Evolutionary conservation across 78 protist genomes (phyloP), one percentile per base, ranked within the genome.

Genomic region (Emiliania huxleyi): DNA sequence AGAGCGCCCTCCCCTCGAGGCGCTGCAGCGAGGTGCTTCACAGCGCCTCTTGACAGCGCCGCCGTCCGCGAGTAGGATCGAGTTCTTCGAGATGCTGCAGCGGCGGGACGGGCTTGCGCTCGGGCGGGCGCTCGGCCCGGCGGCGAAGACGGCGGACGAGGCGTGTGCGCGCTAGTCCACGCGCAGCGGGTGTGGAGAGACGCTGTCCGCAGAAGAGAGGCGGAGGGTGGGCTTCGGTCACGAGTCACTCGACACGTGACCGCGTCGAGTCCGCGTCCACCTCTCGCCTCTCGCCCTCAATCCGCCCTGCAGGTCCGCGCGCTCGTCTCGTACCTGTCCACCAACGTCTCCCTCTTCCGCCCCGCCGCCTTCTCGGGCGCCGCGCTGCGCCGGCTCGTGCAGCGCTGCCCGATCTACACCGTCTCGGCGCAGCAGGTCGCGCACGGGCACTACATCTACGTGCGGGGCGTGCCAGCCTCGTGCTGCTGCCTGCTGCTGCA

Each of bases 401-500:
- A 42, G 8, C 87, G 87, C 5, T 42, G 49, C 18, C 29, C 44
- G 29, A 19, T 77, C 19, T 2, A 3, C 46, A 42, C 44, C 48
- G n/a, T 77, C n/a, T 1, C 45, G 29, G 44, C 46, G 15, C 2
- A 40, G 23, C 18, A 40, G 12, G 87, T 42, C 29, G 23, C 23
- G n/a, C 49, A 22, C 0, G 87, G 87, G 29, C 22, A 40, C 33
- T 75, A 4, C n/a, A 5, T 95, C 56, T 95, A 93, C 75, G 40
- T 26, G 19, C 87, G 93, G 42, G 96, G 96, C 77, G 69, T 69
- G 0, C 89, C 37, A 4, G 73, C 85, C 62, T 48, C 83, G 37
- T 91, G n/a, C 90, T 94, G 94, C 87, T 88, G 94, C 8, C 87
- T 95, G 3, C 84, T 95, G 1, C 77, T 95, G 11, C 92, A 87